These are phyloP conservation scores for Aspergillus wentii DNA, from an alignment of 495 filamentous ascomycete genomes.

Conservation along the genomic window DNA sequence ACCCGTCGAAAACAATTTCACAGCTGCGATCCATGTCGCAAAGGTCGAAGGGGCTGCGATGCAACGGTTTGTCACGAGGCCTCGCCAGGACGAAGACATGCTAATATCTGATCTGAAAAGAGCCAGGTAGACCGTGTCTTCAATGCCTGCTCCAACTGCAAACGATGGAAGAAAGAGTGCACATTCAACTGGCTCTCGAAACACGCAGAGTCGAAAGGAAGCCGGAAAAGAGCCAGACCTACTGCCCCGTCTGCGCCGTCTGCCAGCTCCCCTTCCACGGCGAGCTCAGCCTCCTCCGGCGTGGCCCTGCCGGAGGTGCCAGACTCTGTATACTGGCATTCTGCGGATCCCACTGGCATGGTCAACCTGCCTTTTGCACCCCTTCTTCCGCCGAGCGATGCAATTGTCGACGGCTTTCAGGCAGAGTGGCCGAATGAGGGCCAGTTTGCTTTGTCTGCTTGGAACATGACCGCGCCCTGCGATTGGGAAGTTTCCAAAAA, in stretches of 20 bases:
- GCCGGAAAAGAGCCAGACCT: conserved; percentile 1
- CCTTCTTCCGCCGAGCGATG: no score
- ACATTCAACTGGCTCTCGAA: conserved; percentile 25
- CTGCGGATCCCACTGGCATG: no score
- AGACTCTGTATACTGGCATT: no score
- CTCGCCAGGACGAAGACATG: background rate
- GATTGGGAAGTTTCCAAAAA: no score
- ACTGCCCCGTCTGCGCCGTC: background rate
- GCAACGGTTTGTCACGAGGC: conserved; percentile 20
- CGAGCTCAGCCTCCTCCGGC: background rate
- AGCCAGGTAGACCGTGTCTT: conserved; percentile 5
- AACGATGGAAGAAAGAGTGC: conserved; percentile 22
- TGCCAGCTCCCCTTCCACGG: background rate
- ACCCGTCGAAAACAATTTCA: no score
- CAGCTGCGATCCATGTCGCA: conserved; percentile 42
- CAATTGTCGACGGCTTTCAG: no score
- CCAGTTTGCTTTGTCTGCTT: no score
- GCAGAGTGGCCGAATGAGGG: no score
- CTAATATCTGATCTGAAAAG: conserved; percentile 9
- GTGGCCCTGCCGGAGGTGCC: background rate
- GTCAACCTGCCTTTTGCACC: no score
- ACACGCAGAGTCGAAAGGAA: conserved; percentile 2
- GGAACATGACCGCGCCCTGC: no score
- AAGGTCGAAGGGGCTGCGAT: conserved; percentile 41
- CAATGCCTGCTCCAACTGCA: conserved; percentile 24